Evolutionary conservation across 371 early-diverging fungal genomes (phyloP), one percentile per base, ranked within the genome.

Genomic region (Syncephalastrum monosporum): DNA sequence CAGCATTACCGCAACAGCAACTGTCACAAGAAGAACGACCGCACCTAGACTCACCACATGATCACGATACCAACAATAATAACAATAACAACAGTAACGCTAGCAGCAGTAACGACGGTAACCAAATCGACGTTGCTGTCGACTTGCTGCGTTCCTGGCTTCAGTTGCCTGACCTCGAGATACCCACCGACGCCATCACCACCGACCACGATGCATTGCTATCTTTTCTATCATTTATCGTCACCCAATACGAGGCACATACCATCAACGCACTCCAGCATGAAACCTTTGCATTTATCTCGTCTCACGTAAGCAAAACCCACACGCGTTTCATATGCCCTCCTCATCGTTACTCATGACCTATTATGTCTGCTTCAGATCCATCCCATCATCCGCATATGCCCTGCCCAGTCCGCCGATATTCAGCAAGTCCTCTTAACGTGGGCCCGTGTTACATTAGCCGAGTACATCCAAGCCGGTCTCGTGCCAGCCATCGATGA

Each of bases 381-480:
- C 19, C 59, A 56, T 47, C 27, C 58, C 41, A 56, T 57, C 16
- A 47, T 54, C 50, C 65, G 72, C 53, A 61, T 60, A 48, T 63
- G 62, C 47, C 57, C 67, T 47, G 52, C 55, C 16, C 45, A 58
- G 55, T 24, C 65, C 55, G 64, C 63, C 23, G 78, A 82, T 59
- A 67, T 78, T 33, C 72, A 77, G 59, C 69, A 60, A 21, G 69
- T 75, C n/a, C 53, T 89, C 5, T 61, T 86, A 47, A 71, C 68
- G 47, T 91, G 90, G 90, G 72, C 83, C 27, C 72, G 74, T 25
- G 67, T 65, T 33, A 79, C 79, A n/a, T 69, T 88, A 8, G 71
- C 68, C 15, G 77, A 81, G 42, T 90, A 88, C 59, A 71, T 71
- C 15, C 73, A 78, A 54, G 72, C 70, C 41, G 62, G 70, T 0